Evolutionary conservation across 2,329 filamentous ascomycete species (phyloP).

Genomic region (Fusarium coicis): DNA sequence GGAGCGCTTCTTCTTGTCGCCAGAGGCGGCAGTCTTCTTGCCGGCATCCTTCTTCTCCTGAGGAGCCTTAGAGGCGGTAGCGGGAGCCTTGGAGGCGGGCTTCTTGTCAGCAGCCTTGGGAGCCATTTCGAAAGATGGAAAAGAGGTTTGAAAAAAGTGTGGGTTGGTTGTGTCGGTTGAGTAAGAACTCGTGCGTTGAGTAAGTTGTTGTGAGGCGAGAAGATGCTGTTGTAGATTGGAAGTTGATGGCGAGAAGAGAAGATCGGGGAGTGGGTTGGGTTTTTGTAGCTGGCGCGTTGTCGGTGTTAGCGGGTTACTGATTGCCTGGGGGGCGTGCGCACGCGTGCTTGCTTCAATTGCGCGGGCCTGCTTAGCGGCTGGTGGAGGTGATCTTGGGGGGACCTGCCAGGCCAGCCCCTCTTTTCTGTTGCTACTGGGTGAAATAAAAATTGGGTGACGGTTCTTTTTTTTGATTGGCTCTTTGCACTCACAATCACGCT

Average conservation of each 20-base stretch:
- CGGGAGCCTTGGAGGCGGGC: constrained; percentile 96
- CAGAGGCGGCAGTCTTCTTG: constrained; percentile 98
- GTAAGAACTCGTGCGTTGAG: constrained; percentile 31
- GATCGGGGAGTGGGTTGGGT: constrained; percentile 63
- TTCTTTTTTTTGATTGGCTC: constrained; percentile 38
- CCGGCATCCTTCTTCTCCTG: constrained; percentile 98
- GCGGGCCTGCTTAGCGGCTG: constrained; percentile 13
- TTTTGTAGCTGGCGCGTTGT: constrained; percentile 71
- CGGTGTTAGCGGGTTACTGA: constrained; percentile 66
- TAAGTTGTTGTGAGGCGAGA: constrained; percentile 44
- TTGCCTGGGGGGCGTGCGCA: constrained; percentile 52
- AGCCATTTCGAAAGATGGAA: constrained; percentile 73
- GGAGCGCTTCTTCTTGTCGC: constrained; percentile 99
- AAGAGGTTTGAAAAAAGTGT: constrained; percentile 12
- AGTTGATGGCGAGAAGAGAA: constrained; percentile 59
- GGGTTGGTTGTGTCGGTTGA: constrained; percentile 12
- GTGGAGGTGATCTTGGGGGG: constrained; percentile 36
- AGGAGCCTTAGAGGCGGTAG: constrained; percentile 72
- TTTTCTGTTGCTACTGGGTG: constrained; percentile 27
- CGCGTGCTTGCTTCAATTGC: constrained; percentile 31
- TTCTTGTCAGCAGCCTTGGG: constrained; percentile 99
- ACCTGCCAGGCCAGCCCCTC: constrained; percentile 31
- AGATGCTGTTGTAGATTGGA: constrained; percentile 50
- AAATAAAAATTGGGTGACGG: constrained; percentile 34
- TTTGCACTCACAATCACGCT: background rate